Base-by-base conservation (phyloP, 176 grass and related monocot species). In the Bolboschoenus planiculmis region DNA sequence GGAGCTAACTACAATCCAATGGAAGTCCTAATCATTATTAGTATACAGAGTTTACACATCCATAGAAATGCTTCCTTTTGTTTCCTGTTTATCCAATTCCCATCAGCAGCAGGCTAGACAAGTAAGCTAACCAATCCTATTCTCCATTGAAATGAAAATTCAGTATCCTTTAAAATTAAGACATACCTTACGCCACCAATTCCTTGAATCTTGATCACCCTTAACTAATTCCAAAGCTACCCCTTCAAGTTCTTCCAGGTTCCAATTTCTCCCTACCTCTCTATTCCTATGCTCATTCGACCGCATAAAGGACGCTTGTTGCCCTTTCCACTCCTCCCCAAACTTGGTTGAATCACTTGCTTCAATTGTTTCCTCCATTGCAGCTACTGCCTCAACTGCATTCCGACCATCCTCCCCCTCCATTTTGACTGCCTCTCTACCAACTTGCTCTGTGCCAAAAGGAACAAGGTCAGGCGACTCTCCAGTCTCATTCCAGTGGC, bases 131-230 rank as follows among this genome's bases (percentile, higher is more conserved):
- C 11, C 44, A 51, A 20, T 51, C 44, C 24, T 30, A 74, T 48
- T 46, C 23, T 48, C 70, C 29, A 48, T 16, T 76, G 42, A 76
- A 76, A 76, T 53, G 26, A 11, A 51, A 76, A 48, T 46, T 46
- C 4, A 29, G 13, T 18, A n/a, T 18, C 42, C 56, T 53, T 30
- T 40, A 73, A 86, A 61, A 86, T 76, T 29, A 26, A 71, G 33
- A 84, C 30, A 36, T 87, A 94, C 95, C 95, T 97, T 97, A 46
- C 84, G 90, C 92, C 95, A 88, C 95, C 95, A 97, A 85, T 97
- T 97, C 58, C 85, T 92, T 50, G 90, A 86, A 31, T 11, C 53
- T 83, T 90, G 92, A 85, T 97, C 95, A 59, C 87, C 88, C 78
- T 97, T 92, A 26, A 97, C 92, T 72, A 97, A 82, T 79, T 91